phyloP scores from a whole-genome alignment of 441 rosid species.

The Jatropha multifida region DNA sequence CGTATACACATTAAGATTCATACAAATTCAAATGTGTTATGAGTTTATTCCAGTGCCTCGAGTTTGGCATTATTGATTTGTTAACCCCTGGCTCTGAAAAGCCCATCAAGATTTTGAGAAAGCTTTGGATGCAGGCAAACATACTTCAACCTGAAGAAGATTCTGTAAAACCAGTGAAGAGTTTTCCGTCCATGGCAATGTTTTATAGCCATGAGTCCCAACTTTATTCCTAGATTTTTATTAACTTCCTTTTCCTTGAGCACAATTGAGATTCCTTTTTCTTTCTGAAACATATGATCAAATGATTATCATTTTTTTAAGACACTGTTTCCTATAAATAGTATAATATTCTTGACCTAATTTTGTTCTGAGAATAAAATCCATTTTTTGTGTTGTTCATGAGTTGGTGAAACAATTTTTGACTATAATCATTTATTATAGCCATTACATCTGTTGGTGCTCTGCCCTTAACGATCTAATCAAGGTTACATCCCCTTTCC shows the following conservation, averaged over 20 bases:
- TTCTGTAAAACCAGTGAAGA: not conserved
- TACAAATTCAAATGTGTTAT: not conserved
- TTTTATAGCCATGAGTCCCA: not conserved
- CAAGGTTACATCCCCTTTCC: no score
- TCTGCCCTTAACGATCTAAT: not conserved
- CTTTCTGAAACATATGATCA: not conserved
- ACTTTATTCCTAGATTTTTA: not conserved
- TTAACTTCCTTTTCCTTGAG: not conserved
- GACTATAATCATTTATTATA: not conserved
- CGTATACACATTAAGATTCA: not conserved
- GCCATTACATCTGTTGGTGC: not conserved
- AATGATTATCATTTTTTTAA: not conserved
- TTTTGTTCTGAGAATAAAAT: not conserved
- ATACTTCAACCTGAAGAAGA: constrained; percentile 3
- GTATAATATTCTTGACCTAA: not conserved
- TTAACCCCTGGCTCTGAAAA: not conserved
- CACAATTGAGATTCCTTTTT: not conserved
- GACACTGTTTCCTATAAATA: not conserved
- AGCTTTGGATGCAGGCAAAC: constrained; percentile 1
- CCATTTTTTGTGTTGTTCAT: not conserved
- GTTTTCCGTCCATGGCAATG: not conserved
- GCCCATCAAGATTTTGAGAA: not conserved
- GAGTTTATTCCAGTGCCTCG: constrained; percentile 1
- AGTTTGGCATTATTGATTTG: not conserved
- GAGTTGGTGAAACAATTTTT: not conserved